Percentiles rank a stretch among this genome's conserved stretches.
Conservation (phyloP, 495 filamentous ascomycete genomes). For the Penicillium herquei region DNA sequence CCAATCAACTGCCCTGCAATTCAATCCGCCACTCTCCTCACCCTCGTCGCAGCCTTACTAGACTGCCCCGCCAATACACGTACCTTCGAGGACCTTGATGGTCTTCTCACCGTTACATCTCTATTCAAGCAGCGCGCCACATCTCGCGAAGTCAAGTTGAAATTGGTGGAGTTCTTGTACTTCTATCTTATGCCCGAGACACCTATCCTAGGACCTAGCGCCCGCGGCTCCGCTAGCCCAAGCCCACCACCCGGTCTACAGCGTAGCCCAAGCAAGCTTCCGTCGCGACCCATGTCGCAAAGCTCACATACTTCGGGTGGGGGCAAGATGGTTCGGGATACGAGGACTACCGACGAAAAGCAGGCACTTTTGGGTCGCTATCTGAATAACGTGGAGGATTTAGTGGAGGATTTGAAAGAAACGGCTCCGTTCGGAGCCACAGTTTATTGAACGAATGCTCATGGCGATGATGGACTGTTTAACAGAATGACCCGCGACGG, state of each 20-base stretch:
- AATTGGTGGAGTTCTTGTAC: slow-evolving; percentile 92
- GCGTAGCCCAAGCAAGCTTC: slow-evolving; percentile 70
- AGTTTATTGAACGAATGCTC: slow-evolving; percentile 33
- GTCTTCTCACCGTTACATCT: slow-evolving; percentile 87
- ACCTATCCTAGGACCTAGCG: slow-evolving; percentile 42
- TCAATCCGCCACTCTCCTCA: slow-evolving; percentile 84
- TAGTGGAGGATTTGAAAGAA: slow-evolving; percentile 86
- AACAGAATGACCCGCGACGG: slow-evolving; percentile 5
- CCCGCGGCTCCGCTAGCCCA: slow-evolving; percentile 7
- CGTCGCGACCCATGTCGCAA: slow-evolving; percentile 34
- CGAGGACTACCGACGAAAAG: slow-evolving; percentile 81
- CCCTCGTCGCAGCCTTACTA: slow-evolving; percentile 83
- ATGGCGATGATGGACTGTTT: slow-evolving; percentile 14
- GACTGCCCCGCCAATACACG: slow-evolving; percentile 82
- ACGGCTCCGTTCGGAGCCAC: slow-evolving; percentile 56
- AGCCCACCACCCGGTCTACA: slow-evolving; percentile 50
- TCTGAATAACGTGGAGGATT: slow-evolving; percentile 84
- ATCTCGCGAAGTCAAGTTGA: slow-evolving; percentile 83
- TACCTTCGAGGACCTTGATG: slow-evolving; percentile 90
- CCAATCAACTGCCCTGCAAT: slow-evolving; percentile 87
- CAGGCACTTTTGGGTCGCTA: slow-evolving; percentile 77
- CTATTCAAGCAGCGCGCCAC: slow-evolving; percentile 86
- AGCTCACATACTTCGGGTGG: slow-evolving; percentile 39
- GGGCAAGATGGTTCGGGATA: slow-evolving; percentile 44
- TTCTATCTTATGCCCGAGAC: slow-evolving; percentile 97